Evolutionary conservation across 2,329 filamentous ascomycete genomes (phyloP).

Genomic region (Diaporthe australafricana): DNA sequence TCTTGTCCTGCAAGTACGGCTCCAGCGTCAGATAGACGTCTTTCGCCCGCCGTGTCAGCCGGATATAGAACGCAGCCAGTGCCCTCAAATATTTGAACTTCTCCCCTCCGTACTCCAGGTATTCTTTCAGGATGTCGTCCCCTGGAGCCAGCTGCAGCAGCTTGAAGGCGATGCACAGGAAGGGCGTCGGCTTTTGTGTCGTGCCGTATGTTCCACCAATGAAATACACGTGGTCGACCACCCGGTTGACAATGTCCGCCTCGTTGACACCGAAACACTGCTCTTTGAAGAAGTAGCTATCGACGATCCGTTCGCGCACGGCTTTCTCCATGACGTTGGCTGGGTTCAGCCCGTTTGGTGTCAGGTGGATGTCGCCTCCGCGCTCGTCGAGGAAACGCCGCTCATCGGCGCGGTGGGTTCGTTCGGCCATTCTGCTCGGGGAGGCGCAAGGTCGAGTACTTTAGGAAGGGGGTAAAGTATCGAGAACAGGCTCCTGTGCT

Average conservation of each 20-base stretch:
- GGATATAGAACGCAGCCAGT: conserved; percentile 91
- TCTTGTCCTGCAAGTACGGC: conserved; percentile 81
- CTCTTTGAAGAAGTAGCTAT: conserved; percentile 98
- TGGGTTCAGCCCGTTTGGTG: conserved; percentile 90
- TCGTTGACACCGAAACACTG: conserved; percentile 97
- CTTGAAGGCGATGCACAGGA: conserved; percentile 95
- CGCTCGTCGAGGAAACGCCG: conserved; percentile 88
- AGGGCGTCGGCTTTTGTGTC: conserved; percentile 88
- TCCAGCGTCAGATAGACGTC: conserved; percentile 86
- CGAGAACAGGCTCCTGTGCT: neutral
- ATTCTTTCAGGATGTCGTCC: conserved; percentile 82
- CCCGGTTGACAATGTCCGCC: conserved; percentile 85
- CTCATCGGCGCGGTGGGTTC: conserved; percentile 80
- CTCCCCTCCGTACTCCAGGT: conserved; percentile 80
- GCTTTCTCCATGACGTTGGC: conserved; percentile 97
- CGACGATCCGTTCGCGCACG: conserved; percentile 93
- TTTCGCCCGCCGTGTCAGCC: conserved; percentile 84
- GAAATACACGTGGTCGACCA: conserved; percentile 82
- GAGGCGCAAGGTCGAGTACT: neutral
- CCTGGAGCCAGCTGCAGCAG: conserved; percentile 87
- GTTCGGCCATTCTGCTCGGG: conserved; percentile 36
- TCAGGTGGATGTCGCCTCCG: conserved; percentile 79
- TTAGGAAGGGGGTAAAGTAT: neutral
- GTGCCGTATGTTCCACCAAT: conserved; percentile 90
- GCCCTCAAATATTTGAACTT: conserved; percentile 89